phyloP scores from a whole-genome alignment of 228 moss, liverwort and hornwort species.

The Sphagnum magellanicum region DNA sequence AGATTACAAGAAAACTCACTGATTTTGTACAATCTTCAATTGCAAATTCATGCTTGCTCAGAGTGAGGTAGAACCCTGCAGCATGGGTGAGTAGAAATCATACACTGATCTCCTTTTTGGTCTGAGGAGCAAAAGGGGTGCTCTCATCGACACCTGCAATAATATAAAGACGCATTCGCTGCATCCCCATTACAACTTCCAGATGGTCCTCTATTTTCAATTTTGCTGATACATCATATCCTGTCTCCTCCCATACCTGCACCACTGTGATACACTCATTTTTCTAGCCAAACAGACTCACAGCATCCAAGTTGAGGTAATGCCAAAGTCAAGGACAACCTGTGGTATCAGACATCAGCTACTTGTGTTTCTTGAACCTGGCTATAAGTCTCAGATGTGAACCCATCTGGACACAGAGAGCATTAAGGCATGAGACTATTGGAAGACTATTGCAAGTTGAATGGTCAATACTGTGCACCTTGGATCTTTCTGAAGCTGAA shows the following conservation, averaged over 20 bases:
- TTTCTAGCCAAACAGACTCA: too few species aligned
- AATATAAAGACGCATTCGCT: constrained; percentile 89
- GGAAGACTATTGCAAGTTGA: too few species aligned
- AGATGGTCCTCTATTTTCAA: constrained; percentile 57
- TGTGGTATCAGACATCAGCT: too few species aligned
- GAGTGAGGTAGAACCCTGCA: neutral
- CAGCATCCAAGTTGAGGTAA: too few species aligned
- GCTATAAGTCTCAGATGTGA: too few species aligned
- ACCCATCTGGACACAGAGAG: too few species aligned
- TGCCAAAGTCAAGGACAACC: too few species aligned
- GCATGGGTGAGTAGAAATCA: constrained; percentile 2
- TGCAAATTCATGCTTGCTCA: neutral
- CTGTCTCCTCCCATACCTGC: constrained; percentile 86
- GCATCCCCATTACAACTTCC: constrained; percentile 75
- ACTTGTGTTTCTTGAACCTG: too few species aligned
- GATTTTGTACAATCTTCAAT: neutral
- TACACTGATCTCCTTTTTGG: constrained; percentile 97
- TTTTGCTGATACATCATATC: constrained; percentile 50
- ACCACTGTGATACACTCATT: neutral
- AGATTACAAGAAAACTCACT: neutral
- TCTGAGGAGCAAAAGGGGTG: constrained; percentile 70
- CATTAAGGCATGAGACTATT: too few species aligned
- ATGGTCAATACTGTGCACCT: too few species aligned
- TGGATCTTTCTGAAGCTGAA: too few species aligned
- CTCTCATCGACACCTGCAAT: constrained; percentile 78